Base-by-base conservation (phyloP, 345 rosid genomes). In the Ailanthus altissimus region DNA sequence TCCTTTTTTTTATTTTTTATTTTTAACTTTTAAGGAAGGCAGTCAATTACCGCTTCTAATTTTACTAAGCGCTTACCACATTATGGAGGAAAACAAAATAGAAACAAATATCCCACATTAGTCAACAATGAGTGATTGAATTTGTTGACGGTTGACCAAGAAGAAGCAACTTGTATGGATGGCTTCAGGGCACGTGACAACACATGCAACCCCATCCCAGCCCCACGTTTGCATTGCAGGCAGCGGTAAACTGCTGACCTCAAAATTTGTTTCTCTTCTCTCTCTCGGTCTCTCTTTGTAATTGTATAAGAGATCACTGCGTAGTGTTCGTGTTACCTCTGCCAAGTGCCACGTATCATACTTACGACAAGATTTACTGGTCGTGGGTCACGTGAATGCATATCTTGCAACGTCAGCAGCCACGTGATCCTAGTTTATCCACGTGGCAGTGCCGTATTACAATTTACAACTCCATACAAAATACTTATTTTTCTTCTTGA, bases 161-260 rank as follows among this genome's bases (percentile, higher is more conserved):
- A 28, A 13, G 18, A 23, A 58, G 40, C 1, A 1, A 5, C 7
- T 20, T 50, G 66, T 49, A 57, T 72, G 78, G 78, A 76, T 74
- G 53, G 83, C 61, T 25, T 42, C 32, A 60, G 7, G 43, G 67
- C 89, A 86, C 85, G 86, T 86, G 88, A 81, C 42, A 43, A 23
- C 88, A 83, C 83, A 28, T 77, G 83, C 70, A 32, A 51, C 36
- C 5, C 66, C 73, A n/a, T 57, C 40, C 8, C 58, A n/a, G 11
- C 16, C 5, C 63, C 67, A 15, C 13, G 15, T 23, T 40, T 20
- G 20, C 23, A 8, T 40, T 40, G 38, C 57, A 16, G 21, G 25
- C 38, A 25, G 16, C 3, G 20, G 20, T 60, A 26, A 53, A n/a
- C 66, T 2, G 43, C 16, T 46, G 0, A 6, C 7, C 32, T 13